Evolutionary conservation across 768 basidiomycete genomes (phyloP), one percentile per base, ranked within the genome.

Genomic region (Pleurotus citrinopileatus): DNA sequence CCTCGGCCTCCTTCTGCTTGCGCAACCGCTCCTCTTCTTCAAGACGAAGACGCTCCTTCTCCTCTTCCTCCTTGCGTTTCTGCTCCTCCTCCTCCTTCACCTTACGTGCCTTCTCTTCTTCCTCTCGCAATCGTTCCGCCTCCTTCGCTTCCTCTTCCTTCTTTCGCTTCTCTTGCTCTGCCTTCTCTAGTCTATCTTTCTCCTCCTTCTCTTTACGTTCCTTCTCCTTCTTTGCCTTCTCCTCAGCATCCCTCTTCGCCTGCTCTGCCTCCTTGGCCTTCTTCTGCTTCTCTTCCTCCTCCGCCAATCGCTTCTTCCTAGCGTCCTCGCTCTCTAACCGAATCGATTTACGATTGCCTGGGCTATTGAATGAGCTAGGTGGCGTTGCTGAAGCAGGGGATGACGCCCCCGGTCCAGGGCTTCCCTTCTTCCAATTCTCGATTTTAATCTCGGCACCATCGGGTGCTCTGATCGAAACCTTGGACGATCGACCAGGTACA

Each of bases 361-460:
- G 48, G 9, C 58, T 72, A 68, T 57, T 73, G 64, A 57, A 66
- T 20, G 48, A 34, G 19, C n/a, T 37, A 17, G 48, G 70, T 7
- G 62, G 65, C 2, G 72, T 59, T 8, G 61, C 58, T 40, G 59
- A 60, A 0, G 65, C 65, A 20, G 74, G 63, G 2, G 77, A 58
- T 2, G 73, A 57, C 8, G 76, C 65, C 0, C 75, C 71, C 0
- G 77, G 69, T 32, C 73, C 66, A 43, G 76, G 73, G 50, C 70
- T 73, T 37, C 72, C 65, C 58, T 82, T 78, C 28, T 74, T 76
- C 63, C 88, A 71, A 32, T 74, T 64, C 53, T 79, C 80, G 38
- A 91, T 53, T 34, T 81, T 76, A 46, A 91, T 72, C 67, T 88
- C 86, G 20, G 69, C 77, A 26, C 90, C 90, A 40, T 85, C 81